Conservation (phyloP, 1,139 yeast species). For the Pichia cactophila region DNA sequence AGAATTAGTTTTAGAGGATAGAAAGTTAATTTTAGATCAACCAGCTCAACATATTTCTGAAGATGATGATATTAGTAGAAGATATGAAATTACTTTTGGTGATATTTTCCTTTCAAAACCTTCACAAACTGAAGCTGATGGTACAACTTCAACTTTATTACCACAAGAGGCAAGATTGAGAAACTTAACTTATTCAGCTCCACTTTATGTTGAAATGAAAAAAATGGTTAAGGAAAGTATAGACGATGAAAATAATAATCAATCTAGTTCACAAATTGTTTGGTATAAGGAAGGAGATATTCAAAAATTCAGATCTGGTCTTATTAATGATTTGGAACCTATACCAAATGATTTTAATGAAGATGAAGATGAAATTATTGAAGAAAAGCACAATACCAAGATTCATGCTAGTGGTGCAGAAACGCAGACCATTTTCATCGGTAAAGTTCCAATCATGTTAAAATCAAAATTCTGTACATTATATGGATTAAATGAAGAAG, state of each 20-base stretch:
- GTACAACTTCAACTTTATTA: constrained; percentile 96
- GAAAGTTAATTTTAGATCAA: constrained; percentile 88
- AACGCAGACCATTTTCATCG: constrained; percentile 60
- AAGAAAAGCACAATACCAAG: constrained; percentile 39
- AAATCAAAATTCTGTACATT: constrained; percentile 94
- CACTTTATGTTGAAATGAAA: constrained; percentile 92
- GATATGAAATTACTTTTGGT: constrained; percentile 94
- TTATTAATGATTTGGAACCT: constrained; percentile 22
- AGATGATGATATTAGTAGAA: constrained; percentile 77
- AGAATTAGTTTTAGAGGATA: constrained; percentile 94
- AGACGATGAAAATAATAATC: constrained; percentile 45
- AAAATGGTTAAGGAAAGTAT: constrained; percentile 81
- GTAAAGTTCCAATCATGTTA: constrained; percentile 97
- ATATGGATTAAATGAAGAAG: constrained; percentile 88
- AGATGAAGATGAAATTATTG: constrained; percentile 34
- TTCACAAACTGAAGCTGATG: constrained; percentile 98
- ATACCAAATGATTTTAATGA: constrained; percentile 30
- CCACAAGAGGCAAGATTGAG: constrained; percentile 98
- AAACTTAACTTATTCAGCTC: constrained; percentile 92
- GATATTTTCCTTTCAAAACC: constrained; percentile 95
- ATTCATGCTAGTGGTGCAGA: constrained; percentile 28
- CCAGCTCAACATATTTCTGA: constrained; percentile 97
- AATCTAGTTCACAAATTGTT: constrained; percentile 28
- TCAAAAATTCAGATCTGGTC: constrained; percentile 28
- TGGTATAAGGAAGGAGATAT: constrained; percentile 31